Evolutionary conservation across 352 stramenopile genomes (phyloP), one percentile per base, ranked within the genome.

Genomic region (Blastocystis sp.): DNA sequence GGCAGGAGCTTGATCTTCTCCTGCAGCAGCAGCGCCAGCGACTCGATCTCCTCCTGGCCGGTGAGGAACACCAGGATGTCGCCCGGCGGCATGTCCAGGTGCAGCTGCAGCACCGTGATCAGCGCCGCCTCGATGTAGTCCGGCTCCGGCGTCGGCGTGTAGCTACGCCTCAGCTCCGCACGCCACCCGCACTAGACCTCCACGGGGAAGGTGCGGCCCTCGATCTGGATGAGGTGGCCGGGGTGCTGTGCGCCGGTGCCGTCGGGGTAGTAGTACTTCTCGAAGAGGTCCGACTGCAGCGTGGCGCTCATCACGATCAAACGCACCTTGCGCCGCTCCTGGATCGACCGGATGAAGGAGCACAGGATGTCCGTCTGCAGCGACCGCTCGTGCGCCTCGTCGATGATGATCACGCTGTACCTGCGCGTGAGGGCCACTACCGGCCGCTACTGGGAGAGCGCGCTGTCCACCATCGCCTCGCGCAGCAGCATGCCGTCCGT

Each of bases 301-400:
- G 93, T 96, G 14, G 93, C 93, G 71, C 93, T 95, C 93, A 95
- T 95, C 7, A 95, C 89, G 70, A 95, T 93, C 2, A 96, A 91
- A 89, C 94, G 93, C 11, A 96, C 90, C 52, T 95, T 89, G 21
- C 89, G 90, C 64, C 92, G 90, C 43, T 91, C 90, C 71, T 91
- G 91, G 7, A 95, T 89, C 56, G 94, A 93, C 86, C 94, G 94
- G 84, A 95, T 92, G 65, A 95, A 66, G 76, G 94, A 94, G 7
- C 95, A 90, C 10, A 99, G 91, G 52, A 99, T 95, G 89, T 99
- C 96, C 2, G 96, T 98, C n/a, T 93, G 94, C 43, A 99, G 90
- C n/a, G 96, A 98, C 14, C 96, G 92, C 90, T 99, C 96, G 91
- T 99, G 96, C 62, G 95, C 96, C 89, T 98, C 96, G 93, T 98